These are phyloP conservation scores for Alloteropsis semialata DNA, from an alignment of 176 grass and related monocot genomes.

Conservation along the genomic window DNA sequence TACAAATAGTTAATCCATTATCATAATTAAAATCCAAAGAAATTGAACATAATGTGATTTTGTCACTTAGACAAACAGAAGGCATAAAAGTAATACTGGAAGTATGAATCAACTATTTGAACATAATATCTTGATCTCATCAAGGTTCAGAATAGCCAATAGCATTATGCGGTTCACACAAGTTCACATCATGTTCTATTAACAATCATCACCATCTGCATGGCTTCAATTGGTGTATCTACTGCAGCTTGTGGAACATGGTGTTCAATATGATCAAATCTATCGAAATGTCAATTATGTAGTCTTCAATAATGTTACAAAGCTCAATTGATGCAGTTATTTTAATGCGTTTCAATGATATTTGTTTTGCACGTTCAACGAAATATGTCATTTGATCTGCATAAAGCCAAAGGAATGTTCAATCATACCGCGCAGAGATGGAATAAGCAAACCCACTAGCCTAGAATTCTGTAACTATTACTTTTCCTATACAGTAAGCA, in stretches of 20 bases:
- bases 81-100: neutral
- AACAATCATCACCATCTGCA: neutral
- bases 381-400: too few species aligned
- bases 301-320: neutral
- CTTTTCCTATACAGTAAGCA: neutral
- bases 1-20: neutral
- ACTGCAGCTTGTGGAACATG: neutral
- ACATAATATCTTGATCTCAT: neutral
- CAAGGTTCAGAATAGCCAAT: neutral
- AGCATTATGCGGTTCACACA: neutral
- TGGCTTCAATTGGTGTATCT: neutral
- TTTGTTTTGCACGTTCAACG: neutral
- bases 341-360: neutral
- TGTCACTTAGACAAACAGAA: neutral
- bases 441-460: neutral
- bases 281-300: neutral
- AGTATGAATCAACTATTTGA: neutral
- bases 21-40: neutral
- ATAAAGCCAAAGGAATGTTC: too few species aligned
- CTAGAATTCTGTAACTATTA: neutral
- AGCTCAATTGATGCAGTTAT: neutral
- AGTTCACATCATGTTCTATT: too few species aligned
- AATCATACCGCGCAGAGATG: neutral
- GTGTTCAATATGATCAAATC: neutral
- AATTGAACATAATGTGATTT: neutral